These are phyloP conservation scores for Cyclostephanos tholiformis DNA, from an alignment of 108 stramenopile species.

Conservation along the genomic window DNA sequence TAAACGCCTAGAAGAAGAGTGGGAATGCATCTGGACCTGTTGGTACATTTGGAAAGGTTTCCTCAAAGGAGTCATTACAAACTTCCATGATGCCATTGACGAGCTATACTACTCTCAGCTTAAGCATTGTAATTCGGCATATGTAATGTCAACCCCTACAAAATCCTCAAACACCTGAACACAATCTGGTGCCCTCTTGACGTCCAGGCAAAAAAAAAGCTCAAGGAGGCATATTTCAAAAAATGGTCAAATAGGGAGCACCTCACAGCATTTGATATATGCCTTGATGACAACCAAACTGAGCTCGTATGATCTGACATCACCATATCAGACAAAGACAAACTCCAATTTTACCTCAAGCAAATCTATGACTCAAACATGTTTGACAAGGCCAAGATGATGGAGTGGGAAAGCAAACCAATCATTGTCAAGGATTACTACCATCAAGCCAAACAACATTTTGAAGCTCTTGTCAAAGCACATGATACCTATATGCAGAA, in stretches of 20 bases:
- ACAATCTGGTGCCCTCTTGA: neutral
- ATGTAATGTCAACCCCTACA: neutral
- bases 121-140: neutral
- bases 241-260: conserved; percentile 42
- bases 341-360: neutral
- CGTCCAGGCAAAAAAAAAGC: neutral
- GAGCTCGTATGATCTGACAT: neutral
- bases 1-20: neutral
- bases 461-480: too few species aligned
- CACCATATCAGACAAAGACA: neutral
- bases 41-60: neutral
- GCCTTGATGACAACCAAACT: neutral
- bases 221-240: too few species aligned
- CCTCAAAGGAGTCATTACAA: too few species aligned
- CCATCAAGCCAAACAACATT: too few species aligned
- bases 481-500: too few species aligned
- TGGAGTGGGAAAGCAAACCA: too few species aligned
- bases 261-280: conserved; percentile 1
- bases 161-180: neutral
- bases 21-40: neutral
- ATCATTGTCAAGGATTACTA: too few species aligned
- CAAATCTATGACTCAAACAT: too few species aligned
- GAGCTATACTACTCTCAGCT: neutral
- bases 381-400: too few species aligned
- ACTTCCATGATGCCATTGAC: neutral